These are phyloP conservation scores for Fusarium nurragi DNA, from an alignment of 2,329 filamentous ascomycete species.

Conservation along the genomic window DNA sequence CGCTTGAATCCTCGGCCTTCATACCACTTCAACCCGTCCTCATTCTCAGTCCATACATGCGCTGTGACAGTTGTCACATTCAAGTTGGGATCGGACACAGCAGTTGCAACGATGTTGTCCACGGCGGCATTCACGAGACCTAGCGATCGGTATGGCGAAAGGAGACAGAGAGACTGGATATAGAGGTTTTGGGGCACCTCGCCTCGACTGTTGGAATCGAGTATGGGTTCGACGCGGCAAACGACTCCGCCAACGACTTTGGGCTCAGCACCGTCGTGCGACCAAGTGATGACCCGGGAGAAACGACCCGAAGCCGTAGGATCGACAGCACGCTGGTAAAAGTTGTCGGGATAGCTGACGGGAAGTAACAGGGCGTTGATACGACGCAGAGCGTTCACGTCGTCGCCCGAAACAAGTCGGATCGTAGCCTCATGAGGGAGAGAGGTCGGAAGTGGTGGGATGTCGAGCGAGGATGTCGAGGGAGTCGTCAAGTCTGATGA, in stretches of 20 bases:
- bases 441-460: conserved; percentile 47
- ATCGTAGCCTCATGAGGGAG: conserved; percentile 62
- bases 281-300: conserved; percentile 69
- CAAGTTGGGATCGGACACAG: conserved; percentile 48
- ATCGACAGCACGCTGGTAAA: conserved; percentile 66
- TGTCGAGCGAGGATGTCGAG: conserved; percentile 28
- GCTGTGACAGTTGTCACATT: conserved; percentile 63
- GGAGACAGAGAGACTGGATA: conserved; percentile 70
- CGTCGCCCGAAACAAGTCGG: conserved; percentile 58
- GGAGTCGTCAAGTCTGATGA: conserved; percentile 17
- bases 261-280: conserved; percentile 53
- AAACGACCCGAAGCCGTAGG: conserved; percentile 61
- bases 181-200: conserved; percentile 61
- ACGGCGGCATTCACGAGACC: conserved; percentile 68
- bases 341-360: conserved; percentile 70
- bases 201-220: conserved; percentile 26
- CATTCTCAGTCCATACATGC: conserved; percentile 75
- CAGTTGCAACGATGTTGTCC: conserved; percentile 59
- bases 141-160: conserved; percentile 69
- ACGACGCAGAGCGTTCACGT: conserved; percentile 68
- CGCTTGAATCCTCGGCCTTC: conserved; percentile 63
- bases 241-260: conserved; percentile 71
- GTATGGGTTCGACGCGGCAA: conserved; percentile 64
- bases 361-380: conserved; percentile 73
- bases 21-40: conserved; percentile 72